phyloP scores from a whole-genome alignment of 805 yeast species.

The Lipomyces kockii region DNA sequence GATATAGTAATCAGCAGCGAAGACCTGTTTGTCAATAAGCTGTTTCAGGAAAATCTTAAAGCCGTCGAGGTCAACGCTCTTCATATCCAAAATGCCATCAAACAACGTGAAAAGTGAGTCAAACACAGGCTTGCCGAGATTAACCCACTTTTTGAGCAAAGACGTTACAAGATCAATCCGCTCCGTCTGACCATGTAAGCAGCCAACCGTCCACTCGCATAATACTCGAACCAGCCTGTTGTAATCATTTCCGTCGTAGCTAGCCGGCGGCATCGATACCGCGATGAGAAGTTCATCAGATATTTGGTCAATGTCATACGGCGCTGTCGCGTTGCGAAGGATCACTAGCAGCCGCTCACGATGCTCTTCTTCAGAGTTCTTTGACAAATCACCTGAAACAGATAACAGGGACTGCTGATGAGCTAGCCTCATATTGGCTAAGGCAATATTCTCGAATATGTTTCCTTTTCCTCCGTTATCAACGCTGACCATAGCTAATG shows the following conservation, averaged over 20 bases:
- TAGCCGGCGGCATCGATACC: slow-evolving; percentile 36
- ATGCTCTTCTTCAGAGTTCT: slow-evolving; percentile 32
- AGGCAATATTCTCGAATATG: slow-evolving; percentile 26
- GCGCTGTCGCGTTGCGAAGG: slow-evolving; percentile 27
- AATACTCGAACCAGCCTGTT: slow-evolving; percentile 30
- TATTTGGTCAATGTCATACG: slow-evolving; percentile 24
- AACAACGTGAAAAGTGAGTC: slow-evolving; percentile 39
- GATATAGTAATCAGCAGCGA: slow-evolving; percentile 68
- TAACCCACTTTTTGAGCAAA: slow-evolving; percentile 29
- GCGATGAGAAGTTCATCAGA: slow-evolving; percentile 36
- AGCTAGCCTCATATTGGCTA: slow-evolving; percentile 21
- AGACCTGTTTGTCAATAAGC: slow-evolving; percentile 54
- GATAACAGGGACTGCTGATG: slow-evolving; percentile 38
- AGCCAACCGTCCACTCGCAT: slow-evolving; percentile 42
- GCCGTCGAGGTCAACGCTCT: slow-evolving; percentile 48
- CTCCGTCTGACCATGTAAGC: slow-evolving; percentile 31
- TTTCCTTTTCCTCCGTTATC: slow-evolving; percentile 26
- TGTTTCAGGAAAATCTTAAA: slow-evolving; percentile 48
- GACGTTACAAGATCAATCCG: slow-evolving; percentile 38
- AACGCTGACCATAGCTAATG: slow-evolving; percentile 27
- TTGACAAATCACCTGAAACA: slow-evolving; percentile 18
- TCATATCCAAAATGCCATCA: slow-evolving; percentile 24
- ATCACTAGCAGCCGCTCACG: slow-evolving; percentile 35
- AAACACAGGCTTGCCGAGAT: slow-evolving; percentile 38
- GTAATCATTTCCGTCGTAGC: slow-evolving; percentile 29